A percentile compares a stretch with the other conserved stretches of the same genome.
Conservation (phyloP, 2,329 filamentous ascomycete genomes). For the Hortaea sp. region DNA sequence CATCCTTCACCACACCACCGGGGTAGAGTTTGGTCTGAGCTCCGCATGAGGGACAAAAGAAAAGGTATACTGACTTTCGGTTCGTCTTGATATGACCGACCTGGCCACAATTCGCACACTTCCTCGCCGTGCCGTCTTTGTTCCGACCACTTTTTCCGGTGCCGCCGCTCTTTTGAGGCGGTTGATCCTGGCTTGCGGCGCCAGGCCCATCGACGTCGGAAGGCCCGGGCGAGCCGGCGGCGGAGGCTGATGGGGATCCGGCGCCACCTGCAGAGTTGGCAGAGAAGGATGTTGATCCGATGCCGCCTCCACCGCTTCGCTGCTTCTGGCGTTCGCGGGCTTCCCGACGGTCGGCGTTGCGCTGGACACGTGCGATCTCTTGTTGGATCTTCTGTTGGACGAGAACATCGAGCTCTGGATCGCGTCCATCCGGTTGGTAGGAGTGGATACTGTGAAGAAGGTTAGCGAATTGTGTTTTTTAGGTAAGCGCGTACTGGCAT, state of each 20-base stretch:
- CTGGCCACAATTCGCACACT: constrained; percentile 95
- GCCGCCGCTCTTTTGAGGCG: constrained; percentile 14
- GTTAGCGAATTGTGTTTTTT: neutral
- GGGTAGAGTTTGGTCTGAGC: neutral
- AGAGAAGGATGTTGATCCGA: constrained; percentile 11
- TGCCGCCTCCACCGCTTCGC: constrained; percentile 31
- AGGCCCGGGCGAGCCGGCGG: constrained; percentile 33
- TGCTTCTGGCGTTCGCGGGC: constrained; percentile 80
- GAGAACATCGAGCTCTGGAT: constrained; percentile 55
- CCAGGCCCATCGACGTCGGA: constrained; percentile 38
- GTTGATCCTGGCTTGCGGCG: constrained; percentile 11
- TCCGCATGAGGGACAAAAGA: constrained; percentile 11
- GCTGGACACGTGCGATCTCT: constrained; percentile 74
- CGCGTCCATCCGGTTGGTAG: constrained; percentile 50
- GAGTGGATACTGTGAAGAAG: constrained; percentile 42
- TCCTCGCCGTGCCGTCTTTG: constrained; percentile 63
- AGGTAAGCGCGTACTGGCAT: neutral
- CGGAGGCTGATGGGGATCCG: constrained; percentile 34
- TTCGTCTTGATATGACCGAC: constrained; percentile 98
- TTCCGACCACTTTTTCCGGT: constrained; percentile 30
- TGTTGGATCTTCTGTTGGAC: constrained; percentile 50
- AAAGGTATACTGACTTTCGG: constrained; percentile 64
- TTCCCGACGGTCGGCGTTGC: constrained; percentile 83
- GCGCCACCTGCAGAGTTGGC: constrained; percentile 26
- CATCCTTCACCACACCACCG: neutral